phyloP scores from a whole-genome alignment of 1,139 yeast species.

The Taphrina communis region DNA sequence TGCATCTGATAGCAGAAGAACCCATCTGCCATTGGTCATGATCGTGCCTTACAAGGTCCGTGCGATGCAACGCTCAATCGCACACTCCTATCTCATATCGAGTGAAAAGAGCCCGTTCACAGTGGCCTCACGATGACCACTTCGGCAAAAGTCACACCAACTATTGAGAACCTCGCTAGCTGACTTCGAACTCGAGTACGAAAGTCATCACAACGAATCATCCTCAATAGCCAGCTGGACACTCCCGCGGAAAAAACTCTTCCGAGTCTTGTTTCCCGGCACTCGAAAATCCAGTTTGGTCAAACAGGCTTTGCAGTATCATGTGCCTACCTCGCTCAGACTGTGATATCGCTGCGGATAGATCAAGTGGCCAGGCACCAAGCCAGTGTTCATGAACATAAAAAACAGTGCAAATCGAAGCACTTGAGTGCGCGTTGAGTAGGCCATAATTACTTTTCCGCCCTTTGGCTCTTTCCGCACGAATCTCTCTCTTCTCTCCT shows the following conservation, averaged over 20 bases:
- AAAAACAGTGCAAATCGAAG: constrained; percentile 18
- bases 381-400: constrained; percentile 17
- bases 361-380: constrained; percentile 8
- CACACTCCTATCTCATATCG: too few relatives aligned
- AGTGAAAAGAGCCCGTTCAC: too few relatives aligned
- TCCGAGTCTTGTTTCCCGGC: too few relatives aligned
- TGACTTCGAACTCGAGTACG: constrained; percentile 11
- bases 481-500: background rate
- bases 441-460: constrained; percentile 10
- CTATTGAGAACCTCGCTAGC: background rate
- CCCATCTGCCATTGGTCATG: too few relatives aligned
- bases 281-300: too few relatives aligned
- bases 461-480: constrained; percentile 15
- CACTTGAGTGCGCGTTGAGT: background rate
- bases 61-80: too few relatives aligned
- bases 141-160: background rate
- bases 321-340: background rate
- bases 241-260: too few relatives aligned
- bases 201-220: background rate
- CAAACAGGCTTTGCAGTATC: too few relatives aligned
- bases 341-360: background rate
- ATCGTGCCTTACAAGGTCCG: too few relatives aligned
- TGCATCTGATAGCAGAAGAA: too few relatives aligned
- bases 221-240: background rate
- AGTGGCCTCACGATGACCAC: too few relatives aligned